Percentiles rank a stretch among this genome's conserved stretches.
phyloP scores from a whole-genome alignment of 768 basidiomycete species.

The Suillus plorans region DNA sequence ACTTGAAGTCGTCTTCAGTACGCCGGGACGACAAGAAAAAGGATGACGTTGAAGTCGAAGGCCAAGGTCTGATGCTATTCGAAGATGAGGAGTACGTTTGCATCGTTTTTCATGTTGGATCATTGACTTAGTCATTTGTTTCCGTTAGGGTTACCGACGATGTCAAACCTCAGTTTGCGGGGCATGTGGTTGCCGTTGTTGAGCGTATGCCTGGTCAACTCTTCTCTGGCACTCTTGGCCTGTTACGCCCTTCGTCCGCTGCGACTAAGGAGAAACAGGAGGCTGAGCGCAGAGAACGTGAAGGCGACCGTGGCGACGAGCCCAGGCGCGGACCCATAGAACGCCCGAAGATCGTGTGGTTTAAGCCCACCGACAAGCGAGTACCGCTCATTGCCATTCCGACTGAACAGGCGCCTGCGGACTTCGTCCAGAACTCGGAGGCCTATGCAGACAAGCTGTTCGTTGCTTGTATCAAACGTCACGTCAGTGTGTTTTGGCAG shows the following conservation, averaged over 20 bases:
- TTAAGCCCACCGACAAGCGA: slow-evolving; percentile 99
- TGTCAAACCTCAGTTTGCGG: slow-evolving; percentile 96
- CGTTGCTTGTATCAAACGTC: slow-evolving; percentile 97
- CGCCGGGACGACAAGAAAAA: slow-evolving; percentile 99
- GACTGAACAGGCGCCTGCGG: slow-evolving; percentile 94
- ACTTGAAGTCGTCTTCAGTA: slow-evolving; percentile 68
- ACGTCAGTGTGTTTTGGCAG: slow-evolving; percentile 53
- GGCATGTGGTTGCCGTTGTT: slow-evolving; percentile 99
- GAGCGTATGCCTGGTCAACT: slow-evolving; percentile 99
- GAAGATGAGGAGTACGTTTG: slow-evolving; percentile 88
- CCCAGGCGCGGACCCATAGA: slow-evolving; percentile 76
- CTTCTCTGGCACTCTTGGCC: slow-evolving; percentile 95
- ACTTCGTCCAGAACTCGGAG: slow-evolving; percentile 95
- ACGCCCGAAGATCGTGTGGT: slow-evolving; percentile 99
- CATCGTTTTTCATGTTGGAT: not conserved
- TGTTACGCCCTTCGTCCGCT: slow-evolving; percentile 92
- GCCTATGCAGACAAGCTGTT: slow-evolving; percentile 88
- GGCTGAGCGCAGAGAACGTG: slow-evolving; percentile 94
- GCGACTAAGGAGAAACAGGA: slow-evolving; percentile 99
- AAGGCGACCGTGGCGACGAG: slow-evolving; percentile 88
- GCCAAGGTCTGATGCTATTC: slow-evolving; percentile 93
- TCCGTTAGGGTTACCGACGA: slow-evolving; percentile 86
- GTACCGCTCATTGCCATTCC: slow-evolving; percentile 98
- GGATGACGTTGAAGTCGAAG: slow-evolving; percentile 99
- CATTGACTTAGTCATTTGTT: slow-evolving; percentile 15